These are phyloP conservation scores for Tilletiaria anomala DNA, from an alignment of 1,284 basidiomycete species.

Conservation along the genomic window DNA sequence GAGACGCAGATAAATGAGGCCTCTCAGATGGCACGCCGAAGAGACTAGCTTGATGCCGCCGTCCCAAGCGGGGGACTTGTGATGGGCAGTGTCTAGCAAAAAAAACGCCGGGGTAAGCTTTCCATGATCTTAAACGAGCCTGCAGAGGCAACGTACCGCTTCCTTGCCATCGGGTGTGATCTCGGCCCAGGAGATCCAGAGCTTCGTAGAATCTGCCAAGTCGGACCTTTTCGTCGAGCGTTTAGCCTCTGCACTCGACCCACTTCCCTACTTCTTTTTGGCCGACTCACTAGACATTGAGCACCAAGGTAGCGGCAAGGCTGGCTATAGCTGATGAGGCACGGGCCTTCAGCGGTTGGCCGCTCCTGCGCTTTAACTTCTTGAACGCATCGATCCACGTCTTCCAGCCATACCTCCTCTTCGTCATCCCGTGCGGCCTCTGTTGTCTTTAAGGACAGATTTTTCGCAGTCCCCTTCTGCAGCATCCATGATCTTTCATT, in stretches of 20 bases:
- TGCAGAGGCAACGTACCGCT: conserved; percentile 6
- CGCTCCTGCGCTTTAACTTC: conserved; percentile 8
- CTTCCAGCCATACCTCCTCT: conserved; percentile 5
- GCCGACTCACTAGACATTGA: too few species aligned
- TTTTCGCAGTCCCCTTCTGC: too few species aligned
- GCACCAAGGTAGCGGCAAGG: conserved; percentile 22
- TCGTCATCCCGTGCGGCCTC: not conserved
- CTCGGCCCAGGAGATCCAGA: conserved; percentile 77
- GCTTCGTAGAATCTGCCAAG: conserved; percentile 88
- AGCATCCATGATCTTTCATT: too few species aligned
- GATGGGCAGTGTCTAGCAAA: too few species aligned
- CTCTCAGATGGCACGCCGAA: conserved; percentile 69
- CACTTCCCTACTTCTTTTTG: too few species aligned
- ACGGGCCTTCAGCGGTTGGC: conserved; percentile 13
- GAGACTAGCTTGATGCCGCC: conserved; percentile 41
- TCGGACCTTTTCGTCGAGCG: conserved; percentile 81
- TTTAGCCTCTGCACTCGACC: conserved; percentile 84
- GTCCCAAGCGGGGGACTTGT: conserved; percentile 26
- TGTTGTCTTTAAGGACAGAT: too few species aligned
- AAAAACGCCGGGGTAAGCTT: too few species aligned
- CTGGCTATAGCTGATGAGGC: conserved; percentile 26
- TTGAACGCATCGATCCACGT: conserved; percentile 6
- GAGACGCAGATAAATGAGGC: conserved; percentile 80
- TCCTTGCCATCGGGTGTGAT: conserved; percentile 27
- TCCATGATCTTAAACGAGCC: too few species aligned